A percentile compares a stretch with the other conserved stretches of the same genome.
Evolutionary conservation across 495 filamentous ascomycete species (phyloP).

Genomic region (Hyphodiscus hymeniophilus): DNA sequence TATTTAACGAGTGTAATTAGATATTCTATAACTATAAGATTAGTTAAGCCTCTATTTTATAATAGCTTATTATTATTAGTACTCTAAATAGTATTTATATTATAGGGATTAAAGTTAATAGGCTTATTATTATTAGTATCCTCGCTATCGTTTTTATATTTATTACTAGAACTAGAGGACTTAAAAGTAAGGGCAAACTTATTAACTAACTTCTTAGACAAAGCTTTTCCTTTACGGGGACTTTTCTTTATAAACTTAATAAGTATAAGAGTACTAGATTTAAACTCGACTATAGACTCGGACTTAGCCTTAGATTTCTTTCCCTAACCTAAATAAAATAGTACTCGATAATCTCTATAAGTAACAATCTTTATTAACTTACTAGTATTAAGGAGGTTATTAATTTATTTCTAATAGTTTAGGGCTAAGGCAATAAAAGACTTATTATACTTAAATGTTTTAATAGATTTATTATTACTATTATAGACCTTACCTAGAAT

Average conservation of each 20-base stretch:
- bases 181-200: background rate
- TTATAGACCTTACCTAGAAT: background rate
- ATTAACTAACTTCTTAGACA: too few species aligned
- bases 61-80: background rate
- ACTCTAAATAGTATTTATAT: background rate
- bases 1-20: too few species aligned
- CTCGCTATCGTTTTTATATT: background rate
- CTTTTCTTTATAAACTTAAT: too few species aligned
- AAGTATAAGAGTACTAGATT: background rate
- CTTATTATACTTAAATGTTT: background rate
- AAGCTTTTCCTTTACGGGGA: too few species aligned
- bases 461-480: background rate
- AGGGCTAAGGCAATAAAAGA: background rate
- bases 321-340: too few species aligned
- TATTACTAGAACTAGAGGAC: background rate
- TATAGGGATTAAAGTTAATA: background rate
- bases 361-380: background rate
- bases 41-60: background rate
- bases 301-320: too few species aligned
- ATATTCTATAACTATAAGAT: background rate
- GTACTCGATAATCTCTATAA: background rate
- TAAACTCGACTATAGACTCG: too few species aligned
- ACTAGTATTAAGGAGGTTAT: background rate
- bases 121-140: background rate
- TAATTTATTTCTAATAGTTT: background rate